A percentile compares a stretch with the other conserved stretches of the same genome.
phyloP scores from a whole-genome alignment of 1,284 basidiomycete species.

The Ceratobasidium sp. region DNA sequence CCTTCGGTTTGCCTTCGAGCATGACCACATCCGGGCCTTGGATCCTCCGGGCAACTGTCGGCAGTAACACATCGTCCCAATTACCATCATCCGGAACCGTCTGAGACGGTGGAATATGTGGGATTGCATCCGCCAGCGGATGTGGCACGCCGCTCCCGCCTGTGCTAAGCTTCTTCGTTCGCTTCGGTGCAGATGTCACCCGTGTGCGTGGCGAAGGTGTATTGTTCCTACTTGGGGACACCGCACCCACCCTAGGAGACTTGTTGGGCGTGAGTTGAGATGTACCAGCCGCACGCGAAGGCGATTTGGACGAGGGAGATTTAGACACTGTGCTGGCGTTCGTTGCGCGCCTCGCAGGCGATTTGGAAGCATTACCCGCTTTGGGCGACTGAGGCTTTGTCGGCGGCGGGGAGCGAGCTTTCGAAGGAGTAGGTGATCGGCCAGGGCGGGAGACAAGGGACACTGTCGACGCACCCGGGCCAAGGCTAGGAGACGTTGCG shows the following conservation, averaged over 20 bases:
- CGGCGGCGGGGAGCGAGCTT: constrained; percentile 1
- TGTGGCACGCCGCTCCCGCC: constrained; percentile 39
- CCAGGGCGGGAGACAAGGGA: constrained; percentile 33
- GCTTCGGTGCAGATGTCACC: constrained; percentile 35
- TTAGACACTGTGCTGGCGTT: not conserved
- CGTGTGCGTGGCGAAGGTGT: constrained; percentile 12
- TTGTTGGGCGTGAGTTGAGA: constrained; percentile 36
- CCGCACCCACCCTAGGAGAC: constrained; percentile 30
- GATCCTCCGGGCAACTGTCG: constrained; percentile 87
- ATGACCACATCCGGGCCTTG: constrained; percentile 59
- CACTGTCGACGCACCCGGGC: constrained; percentile 17
- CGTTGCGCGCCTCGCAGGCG: constrained; percentile 18
- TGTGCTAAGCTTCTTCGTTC: constrained; percentile 39
- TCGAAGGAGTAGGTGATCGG: constrained; percentile 38
- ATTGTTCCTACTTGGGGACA: constrained; percentile 8
- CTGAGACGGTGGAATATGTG: constrained; percentile 45
- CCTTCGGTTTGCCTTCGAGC: constrained; percentile 68
- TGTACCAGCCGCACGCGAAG: constrained; percentile 27
- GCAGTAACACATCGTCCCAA: constrained; percentile 69
- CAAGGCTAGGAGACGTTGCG: constrained; percentile 21
- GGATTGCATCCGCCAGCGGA: constrained; percentile 48
- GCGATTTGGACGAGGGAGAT: constrained; percentile 24
- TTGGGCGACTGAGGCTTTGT: constrained; percentile 25
- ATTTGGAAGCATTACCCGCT: constrained; percentile 28
- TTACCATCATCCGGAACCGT: constrained; percentile 58